Base-by-base conservation (phyloP, 495 filamentous ascomycete genomes). In the Jackrogersella multiformis region DNA sequence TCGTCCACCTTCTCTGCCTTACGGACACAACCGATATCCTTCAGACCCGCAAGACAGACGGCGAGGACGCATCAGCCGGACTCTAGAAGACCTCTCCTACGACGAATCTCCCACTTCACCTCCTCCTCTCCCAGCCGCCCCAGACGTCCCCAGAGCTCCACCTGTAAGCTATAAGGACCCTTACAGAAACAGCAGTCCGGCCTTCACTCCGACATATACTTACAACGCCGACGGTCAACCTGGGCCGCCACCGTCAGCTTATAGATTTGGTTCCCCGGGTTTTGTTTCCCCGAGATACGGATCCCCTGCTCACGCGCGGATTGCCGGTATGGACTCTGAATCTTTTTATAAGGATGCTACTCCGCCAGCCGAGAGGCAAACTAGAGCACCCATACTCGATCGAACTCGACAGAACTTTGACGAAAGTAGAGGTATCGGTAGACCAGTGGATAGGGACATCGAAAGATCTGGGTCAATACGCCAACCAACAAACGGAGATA, bases 141-240 rank as follows among this genome's bases (percentile, higher is more conserved):
- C 87, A 52, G 87, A 89, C 55, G 83, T 80, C 1, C 87, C 87
- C 4, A 82, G 82, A 70, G 80, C 81, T 21, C 86, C 84, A 20
- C 84, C 87, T 1, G 73, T 83, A n/a, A 87, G 85, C 39, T 90
- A 87, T 71, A 81, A 76, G 60, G 75, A 81, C 16, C 80, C 84
- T 21, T 79, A 85, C 58, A 76, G 71, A 28, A 78, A 71, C 61
- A 77, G 75, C n/a, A 71, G 73, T 46, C 68, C 73, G 13, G 67
- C 74, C 15, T 71, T 74, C 36, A 66, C 71, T 59, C 68, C 73
- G 10, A 66, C 73, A 30, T 71, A 76, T 32, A 57, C 73, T 8
- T 71, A 78, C 61, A 66, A 71, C 62, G 63, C 57, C 69, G 73
- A 64, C 57, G 63, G 60, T 16, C 71, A 64, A 51, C 67, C 62